Conservation (phyloP, 345 rosid genomes). For the Citropsis articulata region DNA sequence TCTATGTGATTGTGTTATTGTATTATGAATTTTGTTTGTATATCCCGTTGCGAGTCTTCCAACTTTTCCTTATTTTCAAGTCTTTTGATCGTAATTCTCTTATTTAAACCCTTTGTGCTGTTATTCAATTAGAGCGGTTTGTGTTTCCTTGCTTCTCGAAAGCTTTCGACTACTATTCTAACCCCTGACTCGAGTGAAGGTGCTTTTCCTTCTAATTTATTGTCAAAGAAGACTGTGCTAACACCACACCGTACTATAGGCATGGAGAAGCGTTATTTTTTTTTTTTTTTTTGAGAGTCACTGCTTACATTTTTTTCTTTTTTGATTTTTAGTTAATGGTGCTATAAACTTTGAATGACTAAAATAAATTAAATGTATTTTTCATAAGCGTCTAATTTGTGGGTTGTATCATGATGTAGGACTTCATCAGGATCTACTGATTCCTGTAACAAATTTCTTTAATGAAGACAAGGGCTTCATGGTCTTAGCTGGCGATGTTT, state of each 20-base stretch:
- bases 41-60: neutral
- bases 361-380: neutral
- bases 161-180: conserved; percentile 49
- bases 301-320: neutral
- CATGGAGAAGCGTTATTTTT: conserved; percentile 17
- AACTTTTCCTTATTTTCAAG: neutral
- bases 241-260: conserved; percentile 62
- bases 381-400: neutral
- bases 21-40: neutral
- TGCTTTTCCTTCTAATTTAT: conserved; percentile 60
- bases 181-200: conserved; percentile 56
- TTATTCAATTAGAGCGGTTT: conserved; percentile 37
- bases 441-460: conserved; percentile 78
- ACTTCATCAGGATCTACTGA: conserved; percentile 67
- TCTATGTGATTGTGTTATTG: neutral
- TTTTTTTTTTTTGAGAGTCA: neutral
- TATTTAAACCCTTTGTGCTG: neutral
- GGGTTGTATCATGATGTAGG: conserved; percentile 36
- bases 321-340: neutral
- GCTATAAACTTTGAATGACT: neutral
- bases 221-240: conserved; percentile 40
- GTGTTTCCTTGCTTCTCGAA: conserved; percentile 36
- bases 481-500: conserved; percentile 91
- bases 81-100: neutral
- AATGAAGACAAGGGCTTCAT: conserved; percentile 75